A percentile compares a stretch with the other conserved stretches of the same genome.
phyloP scores from a whole-genome alignment of 1,139 yeast genomes.

The Debaryomyces nepalensis region DNA sequence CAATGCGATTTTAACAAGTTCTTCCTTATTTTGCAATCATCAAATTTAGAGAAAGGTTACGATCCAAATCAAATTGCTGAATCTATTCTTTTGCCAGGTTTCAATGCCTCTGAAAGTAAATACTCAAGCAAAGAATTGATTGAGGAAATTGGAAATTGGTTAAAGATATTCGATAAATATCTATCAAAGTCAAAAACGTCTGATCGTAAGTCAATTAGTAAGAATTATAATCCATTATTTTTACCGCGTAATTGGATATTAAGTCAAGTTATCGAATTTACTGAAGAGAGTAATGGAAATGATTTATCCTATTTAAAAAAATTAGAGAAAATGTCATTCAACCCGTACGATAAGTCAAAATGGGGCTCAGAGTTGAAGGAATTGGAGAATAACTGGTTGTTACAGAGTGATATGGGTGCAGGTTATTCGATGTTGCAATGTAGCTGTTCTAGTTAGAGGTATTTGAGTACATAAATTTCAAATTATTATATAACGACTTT shows the following conservation, averaged over 20 bases:
- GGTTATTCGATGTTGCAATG: constrained; percentile 63
- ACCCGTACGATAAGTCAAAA: constrained; percentile 60
- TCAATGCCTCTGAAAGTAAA: constrained; percentile 25
- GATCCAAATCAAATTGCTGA: constrained; percentile 33
- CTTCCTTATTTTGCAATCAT: constrained; percentile 64
- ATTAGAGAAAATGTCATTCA: constrained; percentile 61
- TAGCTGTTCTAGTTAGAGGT: constrained; percentile 60
- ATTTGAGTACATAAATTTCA: not conserved
- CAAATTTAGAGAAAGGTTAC: constrained; percentile 24
- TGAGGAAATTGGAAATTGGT: constrained; percentile 42
- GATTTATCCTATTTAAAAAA: constrained; percentile 52
- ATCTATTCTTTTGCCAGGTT: constrained; percentile 25
- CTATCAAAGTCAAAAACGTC: constrained; percentile 33
- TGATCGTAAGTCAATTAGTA: constrained; percentile 46
- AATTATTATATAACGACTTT: not conserved
- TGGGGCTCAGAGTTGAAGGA: constrained; percentile 73
- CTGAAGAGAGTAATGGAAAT: constrained; percentile 41
- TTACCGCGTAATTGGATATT: constrained; percentile 86
- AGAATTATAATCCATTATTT: constrained; percentile 70
- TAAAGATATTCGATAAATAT: constrained; percentile 42
- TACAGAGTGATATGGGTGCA: constrained; percentile 49
- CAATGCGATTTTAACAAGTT: constrained; percentile 82
- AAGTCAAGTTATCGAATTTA: constrained; percentile 72
- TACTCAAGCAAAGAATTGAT: constrained; percentile 39
- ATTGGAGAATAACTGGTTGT: constrained; percentile 57